phyloP scores from a whole-genome alignment of 2,329 filamentous ascomycete species.

The Zymoseptoria ardabiliae region DNA sequence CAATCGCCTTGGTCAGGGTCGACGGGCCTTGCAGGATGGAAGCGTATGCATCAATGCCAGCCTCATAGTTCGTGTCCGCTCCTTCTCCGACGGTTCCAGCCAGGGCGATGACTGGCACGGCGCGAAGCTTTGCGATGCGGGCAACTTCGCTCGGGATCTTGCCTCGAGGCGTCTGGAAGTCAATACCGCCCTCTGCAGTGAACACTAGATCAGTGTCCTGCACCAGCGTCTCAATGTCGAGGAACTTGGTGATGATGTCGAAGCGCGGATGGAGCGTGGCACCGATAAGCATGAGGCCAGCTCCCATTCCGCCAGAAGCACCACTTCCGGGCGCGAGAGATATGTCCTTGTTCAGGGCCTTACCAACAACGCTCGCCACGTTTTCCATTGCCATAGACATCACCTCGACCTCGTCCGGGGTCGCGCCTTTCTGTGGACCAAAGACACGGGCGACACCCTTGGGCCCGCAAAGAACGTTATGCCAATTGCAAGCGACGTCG shows the following conservation, averaged over 20 bases:
- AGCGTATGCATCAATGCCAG: slow-evolving; percentile 32
- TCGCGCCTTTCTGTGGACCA: slow-evolving; percentile 47
- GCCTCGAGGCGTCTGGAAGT: slow-evolving; percentile 45
- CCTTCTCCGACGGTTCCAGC: slow-evolving; percentile 37
- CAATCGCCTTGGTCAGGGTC: slow-evolving; percentile 30
- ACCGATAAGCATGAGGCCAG: slow-evolving; percentile 44
- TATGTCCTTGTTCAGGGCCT: slow-evolving; percentile 32
- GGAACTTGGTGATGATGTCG: slow-evolving; percentile 46
- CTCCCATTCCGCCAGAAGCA: slow-evolving; percentile 47
- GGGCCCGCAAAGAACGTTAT: slow-evolving; percentile 45
- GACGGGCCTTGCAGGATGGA: slow-evolving; percentile 30
- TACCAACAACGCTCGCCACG: slow-evolving; percentile 33
- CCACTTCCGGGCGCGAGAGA: slow-evolving; percentile 40
- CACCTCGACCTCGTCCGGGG: slow-evolving; percentile 35
- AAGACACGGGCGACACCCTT: slow-evolving; percentile 45
- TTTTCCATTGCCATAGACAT: slow-evolving; percentile 39
- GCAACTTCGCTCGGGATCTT: slow-evolving; percentile 50
- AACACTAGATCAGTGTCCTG: slow-evolving; percentile 45
- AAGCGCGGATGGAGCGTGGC: slow-evolving; percentile 41
- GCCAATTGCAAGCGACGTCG: slow-evolving; percentile 47
- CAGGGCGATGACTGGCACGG: slow-evolving; percentile 42
- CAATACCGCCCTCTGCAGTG: slow-evolving; percentile 48
- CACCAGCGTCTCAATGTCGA: slow-evolving; percentile 42
- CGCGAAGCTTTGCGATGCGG: slow-evolving; percentile 39
- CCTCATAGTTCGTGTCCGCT: slow-evolving; percentile 29